Conservation (phyloP, 148 eudicot genomes). For the Heliosperma pusillum region DNA sequence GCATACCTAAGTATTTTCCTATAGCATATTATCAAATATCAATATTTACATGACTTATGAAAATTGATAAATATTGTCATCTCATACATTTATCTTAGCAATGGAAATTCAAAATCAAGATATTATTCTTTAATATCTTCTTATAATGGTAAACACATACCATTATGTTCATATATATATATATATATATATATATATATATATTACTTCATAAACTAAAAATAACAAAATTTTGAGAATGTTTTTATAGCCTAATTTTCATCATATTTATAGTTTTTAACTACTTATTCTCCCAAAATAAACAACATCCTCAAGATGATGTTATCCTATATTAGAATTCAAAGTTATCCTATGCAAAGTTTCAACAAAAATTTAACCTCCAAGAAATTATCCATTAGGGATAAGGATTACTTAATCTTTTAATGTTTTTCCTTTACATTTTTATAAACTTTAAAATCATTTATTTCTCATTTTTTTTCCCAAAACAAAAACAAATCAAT, state of each 20-base stretch:
- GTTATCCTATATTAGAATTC: constrained; percentile 6
- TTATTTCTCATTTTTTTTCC: background rate
- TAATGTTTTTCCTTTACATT: background rate
- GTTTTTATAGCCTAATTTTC: background rate
- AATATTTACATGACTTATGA: too few species aligned
- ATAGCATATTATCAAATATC: too few species aligned
- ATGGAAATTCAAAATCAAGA: too few species aligned
- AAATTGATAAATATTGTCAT: too few species aligned
- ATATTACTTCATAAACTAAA: background rate
- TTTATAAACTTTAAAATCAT: background rate
- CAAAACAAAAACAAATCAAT: background rate
- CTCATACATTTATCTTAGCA: too few species aligned
- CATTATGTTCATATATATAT: too few species aligned
- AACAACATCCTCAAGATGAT: constrained; percentile 10
- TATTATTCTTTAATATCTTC: too few species aligned
- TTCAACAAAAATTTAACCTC: constrained; percentile 8
- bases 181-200: too few species aligned
- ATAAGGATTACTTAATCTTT: constrained; percentile 7
- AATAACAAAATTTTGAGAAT: background rate
- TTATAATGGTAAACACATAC: too few species aligned
- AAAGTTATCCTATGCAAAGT: constrained; percentile 8
- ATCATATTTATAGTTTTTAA: constrained; percentile 1
- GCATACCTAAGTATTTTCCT: too few species aligned
- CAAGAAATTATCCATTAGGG: background rate
- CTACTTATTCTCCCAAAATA: background rate